Evolutionary conservation across 2,329 filamentous ascomycete genomes (phyloP), one percentile per base, ranked within the genome.

Genomic region (Colletotrichum viniferum): DNA sequence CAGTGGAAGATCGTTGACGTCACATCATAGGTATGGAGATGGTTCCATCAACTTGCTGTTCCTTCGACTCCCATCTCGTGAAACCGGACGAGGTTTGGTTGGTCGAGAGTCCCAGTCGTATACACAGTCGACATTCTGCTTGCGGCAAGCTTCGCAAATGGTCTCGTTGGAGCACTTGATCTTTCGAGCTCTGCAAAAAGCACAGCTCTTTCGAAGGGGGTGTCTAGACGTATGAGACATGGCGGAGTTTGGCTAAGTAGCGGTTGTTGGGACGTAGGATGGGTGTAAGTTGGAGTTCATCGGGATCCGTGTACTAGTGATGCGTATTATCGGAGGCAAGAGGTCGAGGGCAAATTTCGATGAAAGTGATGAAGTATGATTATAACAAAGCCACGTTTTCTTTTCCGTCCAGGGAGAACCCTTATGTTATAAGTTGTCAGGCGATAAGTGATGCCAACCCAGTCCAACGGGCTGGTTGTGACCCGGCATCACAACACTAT

Each of bases 91-190:
- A 21, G 77, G 69, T 77, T 83, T 84, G 58, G 79, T 74, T 26
- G 82, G 79, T 8, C 80, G 77, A 8, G 82, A 79, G 68, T 84
- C 83, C 71, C 83, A 84, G 77, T 84, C 83, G 78, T 84, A 84
- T 77, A 84, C 84, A 77, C 83, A 84, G 77, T 84, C 82, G 63
- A 81, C 82, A 12, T 81, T 82, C 69, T 84, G 83, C 52, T 81
- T 80, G 55, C 82, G 81, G 61, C 83, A 84, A 30, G 83, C 83
- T 71, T 84, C 81, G 78, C 83, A 84, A 48, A 84, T 84, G 32
- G 81, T 81, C 61, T 83, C 83, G 77, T 84, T 84, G 69, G 82
- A 84, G 75, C 83, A 84, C 69, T 84, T 84, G 78, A 84, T 84
- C 78, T 84, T 84, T 18, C 83, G 79, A 30, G 83, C 82, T n/a